Evolutionary conservation across 169 alveolate species (phyloP), one percentile per base, ranked within the genome.

Genomic region (Ichthyophthirius multifiliis): DNA sequence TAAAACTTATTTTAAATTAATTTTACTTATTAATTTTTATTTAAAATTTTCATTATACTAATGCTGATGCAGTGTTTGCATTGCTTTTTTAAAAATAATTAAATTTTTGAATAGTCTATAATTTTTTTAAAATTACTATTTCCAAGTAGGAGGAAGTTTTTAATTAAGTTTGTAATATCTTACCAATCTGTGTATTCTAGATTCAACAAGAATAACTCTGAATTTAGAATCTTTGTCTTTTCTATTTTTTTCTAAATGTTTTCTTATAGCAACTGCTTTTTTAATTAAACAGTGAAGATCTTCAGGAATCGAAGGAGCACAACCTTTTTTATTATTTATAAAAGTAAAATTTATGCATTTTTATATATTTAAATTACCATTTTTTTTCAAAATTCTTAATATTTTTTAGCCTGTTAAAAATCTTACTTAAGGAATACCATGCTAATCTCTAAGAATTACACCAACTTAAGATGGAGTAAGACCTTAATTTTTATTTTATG

Each of bases 261-360:
- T 98, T 87, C 99, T 97, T 90, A 98, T 96, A 55, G 98, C 85
- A 82, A 98, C 99, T 16, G 99, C 99, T 91, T 97, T 98, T 95
- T 98, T 98, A 87, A 98, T 98, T 91, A 98, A 87, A 92, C 94
- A 96, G 95, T 98, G 97, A 63, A 98, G 92, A 88, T 98, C 99
- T 94, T 98, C 99, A 23, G 99, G 99, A 86, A 98, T 94, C 83
- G 96, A 96, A 45, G 99, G 99, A 74, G 99, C 99, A 41, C 76
- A 98, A 79, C 44, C 99, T 96, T 62, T 62, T 74, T 74, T 46
- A 0, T 48, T 32, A 74, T 43, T n/a, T 46, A 34, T 23, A 15
- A 16, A 64, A 10, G 43, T 34, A n/a, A 75, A n/a, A 13, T 20
- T 31, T 83, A 43, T n/a, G 5, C 47, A 5, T 30, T 63, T 6